Conservation (phyloP, 208 protist genomes). For the Acanthamoeba lenticulata region DNA sequence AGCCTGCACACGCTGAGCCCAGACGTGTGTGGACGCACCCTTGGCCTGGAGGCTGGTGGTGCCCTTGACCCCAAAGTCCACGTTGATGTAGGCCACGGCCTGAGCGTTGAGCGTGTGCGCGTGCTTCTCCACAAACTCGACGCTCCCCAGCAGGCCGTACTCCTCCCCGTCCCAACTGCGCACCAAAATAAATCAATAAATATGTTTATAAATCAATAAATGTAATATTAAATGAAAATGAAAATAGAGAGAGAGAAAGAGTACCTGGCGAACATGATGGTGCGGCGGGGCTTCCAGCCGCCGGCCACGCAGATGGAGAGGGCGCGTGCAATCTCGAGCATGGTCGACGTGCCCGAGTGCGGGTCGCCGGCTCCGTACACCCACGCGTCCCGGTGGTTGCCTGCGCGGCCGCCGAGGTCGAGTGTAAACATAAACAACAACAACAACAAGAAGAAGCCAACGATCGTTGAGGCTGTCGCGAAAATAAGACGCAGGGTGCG, state of each 20-base stretch:
- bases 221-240: neutral
- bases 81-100: constrained; percentile 64
- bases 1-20: neutral
- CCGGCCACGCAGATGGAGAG: neutral
- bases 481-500: neutral
- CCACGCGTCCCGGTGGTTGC: constrained; percentile 69
- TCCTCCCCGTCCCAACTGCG: constrained; percentile 71
- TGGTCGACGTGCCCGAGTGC: constrained; percentile 28
- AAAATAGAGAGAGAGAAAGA: neutral
- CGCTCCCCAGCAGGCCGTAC: constrained; percentile 65
- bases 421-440: neutral
- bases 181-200: neutral
- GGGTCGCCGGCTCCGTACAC: constrained; percentile 69
- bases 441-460: no score
- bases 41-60: constrained; percentile 2
- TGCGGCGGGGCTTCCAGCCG: constrained; percentile 69
- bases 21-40: no score
- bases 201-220: neutral
- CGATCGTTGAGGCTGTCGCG: neutral
- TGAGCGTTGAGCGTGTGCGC: neutral
- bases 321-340: constrained; percentile 57
- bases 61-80: constrained; percentile 48
- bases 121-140: constrained; percentile 63
- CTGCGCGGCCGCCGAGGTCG: neutral
- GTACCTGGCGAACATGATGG: constrained; percentile 54